These are phyloP conservation scores for Hypoxylon sp. DNA, from an alignment of 2,329 filamentous ascomycete species.

Conservation along the genomic window DNA sequence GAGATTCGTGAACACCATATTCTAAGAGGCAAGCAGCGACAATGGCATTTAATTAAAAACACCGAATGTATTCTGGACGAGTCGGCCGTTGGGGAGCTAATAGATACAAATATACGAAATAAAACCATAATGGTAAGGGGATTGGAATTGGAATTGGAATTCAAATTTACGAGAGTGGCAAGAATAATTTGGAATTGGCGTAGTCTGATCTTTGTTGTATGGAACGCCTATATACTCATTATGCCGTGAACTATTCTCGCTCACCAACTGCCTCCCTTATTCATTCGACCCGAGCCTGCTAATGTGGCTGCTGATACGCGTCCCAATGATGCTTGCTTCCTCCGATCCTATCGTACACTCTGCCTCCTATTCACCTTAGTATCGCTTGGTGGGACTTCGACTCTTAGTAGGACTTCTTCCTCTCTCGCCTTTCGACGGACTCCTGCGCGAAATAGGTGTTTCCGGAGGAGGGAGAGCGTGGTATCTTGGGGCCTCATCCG, in stretches of 20 bases:
- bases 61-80: not conserved
- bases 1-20: too few species aligned
- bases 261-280: not conserved
- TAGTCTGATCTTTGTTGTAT: not conserved
- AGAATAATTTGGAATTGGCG: not conserved
- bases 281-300: slow-evolving; percentile 2
- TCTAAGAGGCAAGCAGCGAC: too few species aligned
- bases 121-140: not conserved
- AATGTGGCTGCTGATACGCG: not conserved
- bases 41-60: not conserved
- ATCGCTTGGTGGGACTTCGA: slow-evolving; percentile 64
- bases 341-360: slow-evolving; percentile 16
- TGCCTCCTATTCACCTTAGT: slow-evolving; percentile 43
- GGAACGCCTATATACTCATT: slow-evolving; percentile 9
- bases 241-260: not conserved
- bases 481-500: slow-evolving; percentile 63
- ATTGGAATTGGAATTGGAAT: not conserved
- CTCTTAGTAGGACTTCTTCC: slow-evolving; percentile 54
- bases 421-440: slow-evolving; percentile 66
- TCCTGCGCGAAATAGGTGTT: slow-evolving; percentile 51
- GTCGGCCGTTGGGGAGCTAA: not conserved
- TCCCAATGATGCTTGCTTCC: not conserved
- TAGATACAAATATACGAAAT: not conserved
- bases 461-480: slow-evolving; percentile 59
- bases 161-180: not conserved